Percentiles rank a stretch among this genome's conserved stretches.
These are phyloP conservation scores for Chrysoporthe cubensis DNA, from an alignment of 2,329 filamentous ascomycete genomes.

Conservation along the genomic window DNA sequence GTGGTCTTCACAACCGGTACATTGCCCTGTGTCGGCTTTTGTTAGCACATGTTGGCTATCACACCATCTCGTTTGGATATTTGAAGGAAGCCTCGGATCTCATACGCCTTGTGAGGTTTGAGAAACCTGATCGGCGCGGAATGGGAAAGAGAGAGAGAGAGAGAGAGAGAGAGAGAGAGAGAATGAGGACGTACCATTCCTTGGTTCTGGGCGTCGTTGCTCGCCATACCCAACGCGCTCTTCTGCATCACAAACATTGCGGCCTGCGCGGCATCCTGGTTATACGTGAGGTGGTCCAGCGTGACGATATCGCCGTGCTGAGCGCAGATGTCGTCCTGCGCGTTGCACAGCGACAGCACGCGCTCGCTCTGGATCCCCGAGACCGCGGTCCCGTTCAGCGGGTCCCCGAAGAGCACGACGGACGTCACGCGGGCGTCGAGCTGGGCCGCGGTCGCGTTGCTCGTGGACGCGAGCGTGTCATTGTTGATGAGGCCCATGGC, in stretches of 20 bases:
- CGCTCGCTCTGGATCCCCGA: constrained; percentile 10
- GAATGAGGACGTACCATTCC: constrained; percentile 32
- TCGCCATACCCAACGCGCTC: constrained; percentile 34
- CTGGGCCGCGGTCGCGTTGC: not conserved
- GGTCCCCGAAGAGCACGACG: constrained; percentile 25
- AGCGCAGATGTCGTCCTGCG: constrained; percentile 27
- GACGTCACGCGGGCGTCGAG: constrained; percentile 17
- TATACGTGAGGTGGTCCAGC: constrained; percentile 36
- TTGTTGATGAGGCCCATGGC: constrained; percentile 28
- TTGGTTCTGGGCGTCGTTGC: constrained; percentile 32
- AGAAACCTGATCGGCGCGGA: not conserved
- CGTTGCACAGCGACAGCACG: constrained; percentile 23
- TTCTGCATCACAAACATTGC: constrained; percentile 36
- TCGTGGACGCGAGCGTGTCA: constrained; percentile 14
- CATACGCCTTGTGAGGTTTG: not conserved
- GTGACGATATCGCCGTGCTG: constrained; percentile 32
- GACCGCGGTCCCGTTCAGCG: constrained; percentile 29
- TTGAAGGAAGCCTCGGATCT: too few relatives aligned
- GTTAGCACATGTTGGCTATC: not conserved
- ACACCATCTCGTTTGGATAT: too few relatives aligned
- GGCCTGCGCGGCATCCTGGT: constrained; percentile 31
- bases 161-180: not conserved
- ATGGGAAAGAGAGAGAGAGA: not conserved
- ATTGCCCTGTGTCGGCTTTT: constrained; percentile 3
- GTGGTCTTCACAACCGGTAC: constrained; percentile 19